Conservation (phyloP, 192 early-diverging fungal species). For the Rhizoclosmatium globosum region DNA sequence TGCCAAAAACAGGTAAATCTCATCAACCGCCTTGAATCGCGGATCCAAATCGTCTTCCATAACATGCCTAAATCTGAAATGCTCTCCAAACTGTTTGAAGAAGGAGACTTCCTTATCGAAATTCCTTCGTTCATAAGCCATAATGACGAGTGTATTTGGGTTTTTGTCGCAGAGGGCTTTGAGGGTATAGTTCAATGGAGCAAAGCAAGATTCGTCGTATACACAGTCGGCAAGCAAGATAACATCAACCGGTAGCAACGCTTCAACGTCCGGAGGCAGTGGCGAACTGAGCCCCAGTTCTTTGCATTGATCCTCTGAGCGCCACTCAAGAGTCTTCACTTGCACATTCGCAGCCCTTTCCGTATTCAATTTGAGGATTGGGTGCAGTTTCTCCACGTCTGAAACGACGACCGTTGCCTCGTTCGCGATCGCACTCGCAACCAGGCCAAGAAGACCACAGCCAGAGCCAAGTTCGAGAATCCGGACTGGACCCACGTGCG, state of each 20-base stretch:
- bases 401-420: constrained; percentile 51
- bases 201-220: constrained; percentile 38
- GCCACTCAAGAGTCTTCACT: neutral
- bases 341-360: neutral
- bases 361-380: constrained; percentile 44
- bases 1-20: constrained; percentile 51
- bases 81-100: constrained; percentile 42
- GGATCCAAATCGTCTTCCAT: constrained; percentile 42
- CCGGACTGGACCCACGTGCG: constrained; percentile 8
- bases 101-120: constrained; percentile 55
- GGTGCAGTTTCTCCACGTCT: constrained; percentile 53
- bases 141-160: constrained; percentile 40
- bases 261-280: neutral
- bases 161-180: constrained; percentile 23
- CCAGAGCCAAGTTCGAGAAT: constrained; percentile 66
- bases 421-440: constrained; percentile 21
- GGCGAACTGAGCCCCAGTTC: neutral
- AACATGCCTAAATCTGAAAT: constrained; percentile 48
- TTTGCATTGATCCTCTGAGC: neutral
- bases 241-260: constrained; percentile 8
- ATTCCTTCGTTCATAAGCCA: constrained; percentile 52
- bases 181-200: constrained; percentile 41
- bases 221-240: constrained; percentile 44
- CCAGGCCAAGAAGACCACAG: constrained; percentile 66
- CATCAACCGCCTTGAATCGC: constrained; percentile 43